Evolutionary conservation across 108 stramenopile genomes (phyloP).

Genomic region (Pseudonitzschia pungens): DNA sequence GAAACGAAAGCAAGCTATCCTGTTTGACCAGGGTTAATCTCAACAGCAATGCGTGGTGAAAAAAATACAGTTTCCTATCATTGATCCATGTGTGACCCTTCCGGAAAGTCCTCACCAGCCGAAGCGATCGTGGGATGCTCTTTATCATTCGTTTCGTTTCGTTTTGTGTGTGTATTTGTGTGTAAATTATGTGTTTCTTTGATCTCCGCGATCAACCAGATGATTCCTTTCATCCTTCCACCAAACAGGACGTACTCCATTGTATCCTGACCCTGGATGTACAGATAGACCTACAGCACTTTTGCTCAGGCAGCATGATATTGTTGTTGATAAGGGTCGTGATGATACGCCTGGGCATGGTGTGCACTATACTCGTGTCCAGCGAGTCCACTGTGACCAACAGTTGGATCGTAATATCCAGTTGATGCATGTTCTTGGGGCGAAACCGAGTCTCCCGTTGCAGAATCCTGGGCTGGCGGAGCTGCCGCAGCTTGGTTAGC

Average conservation of each 20-base stretch:
- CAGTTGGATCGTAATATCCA: conserved; percentile 4
- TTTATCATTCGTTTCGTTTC: neutral
- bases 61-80: no score
- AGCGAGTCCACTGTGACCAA: neutral
- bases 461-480: conserved; percentile 18
- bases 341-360: conserved; percentile 12
- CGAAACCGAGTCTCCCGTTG: neutral
- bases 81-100: no score
- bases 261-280: neutral
- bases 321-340: conserved; percentile 9
- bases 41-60: no score
- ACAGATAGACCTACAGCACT: neutral
- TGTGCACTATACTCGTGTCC: conserved; percentile 3
- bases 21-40: no score
- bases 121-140: neutral
- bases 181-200: neutral
- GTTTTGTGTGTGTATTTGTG: neutral
- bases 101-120: no score
- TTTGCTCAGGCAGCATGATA: conserved; percentile 12
- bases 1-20: no score
- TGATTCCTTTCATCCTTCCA: no score
- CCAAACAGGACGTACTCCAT: no score
- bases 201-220: neutral
- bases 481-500: conserved; percentile 42
- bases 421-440: neutral